Base-by-base conservation (phyloP, 805 yeast species). In the Metschnikowia cubensis region DNA sequence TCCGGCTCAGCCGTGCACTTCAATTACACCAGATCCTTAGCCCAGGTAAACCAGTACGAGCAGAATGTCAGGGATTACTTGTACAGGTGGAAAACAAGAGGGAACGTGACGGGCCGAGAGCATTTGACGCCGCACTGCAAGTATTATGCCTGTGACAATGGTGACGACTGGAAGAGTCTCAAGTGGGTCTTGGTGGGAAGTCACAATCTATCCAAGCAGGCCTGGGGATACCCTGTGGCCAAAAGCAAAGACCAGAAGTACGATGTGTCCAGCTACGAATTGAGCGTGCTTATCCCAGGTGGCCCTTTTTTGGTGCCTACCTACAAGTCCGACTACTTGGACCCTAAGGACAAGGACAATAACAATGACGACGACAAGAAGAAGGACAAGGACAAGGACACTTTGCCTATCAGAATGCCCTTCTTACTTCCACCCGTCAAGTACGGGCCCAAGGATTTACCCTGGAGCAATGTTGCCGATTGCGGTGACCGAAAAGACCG, bases 181-280 rank as follows among this genome's bases (percentile, higher is more conserved):
- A 76, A 79, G 45, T 89, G 96, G 95, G 76, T 83, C 17, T 63
- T 86, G 36, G 71, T 86, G 61, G 86, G 94, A 0, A 84, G 90
- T 43, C 86, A 89, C 32, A 89, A 89, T 60, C 59, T 87, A 37
- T 84, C 91, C 32, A 80, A 80, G 48, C 85, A 81, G 52, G 96
- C 96, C 1, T 89, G 96, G 96, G 96, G 96, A 0, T 67, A 61
- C 4, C 68, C 60, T 42, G 38, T 48, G 33, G 51, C 59, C 49
- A 54, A 52, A 11, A 36, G 46, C n/a, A 32, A 42, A 22, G 45
- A 68, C 3, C 33, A 36, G 3, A 50, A 51, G 17, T 71, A 63
- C 50, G 60, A 62, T 7, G 62, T 73, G 1, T 51, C 69, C 3
- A 73, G 76, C 54, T 73, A 66, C 52, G 77, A 73, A 51, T 54